These are phyloP conservation scores for Holtermannia corniformis DNA, from an alignment of 768 basidiomycete species.

Conservation along the genomic window DNA sequence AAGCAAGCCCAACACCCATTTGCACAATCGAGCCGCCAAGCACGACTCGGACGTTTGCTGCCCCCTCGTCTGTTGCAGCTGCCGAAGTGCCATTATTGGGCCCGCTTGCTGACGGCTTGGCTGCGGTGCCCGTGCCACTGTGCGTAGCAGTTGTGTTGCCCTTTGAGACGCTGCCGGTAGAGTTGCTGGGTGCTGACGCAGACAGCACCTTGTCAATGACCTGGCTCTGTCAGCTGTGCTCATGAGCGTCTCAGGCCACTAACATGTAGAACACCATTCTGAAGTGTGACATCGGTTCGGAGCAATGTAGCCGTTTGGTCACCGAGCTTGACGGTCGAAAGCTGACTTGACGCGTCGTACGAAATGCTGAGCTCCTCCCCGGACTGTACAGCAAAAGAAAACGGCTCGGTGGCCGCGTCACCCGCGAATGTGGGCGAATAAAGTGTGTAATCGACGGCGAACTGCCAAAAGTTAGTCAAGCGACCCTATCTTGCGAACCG, in stretches of 20 bases:
- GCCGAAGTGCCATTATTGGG: not conserved
- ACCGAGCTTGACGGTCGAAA: constrained; percentile 5
- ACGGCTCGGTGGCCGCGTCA: constrained; percentile 7
- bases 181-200: not conserved
- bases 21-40: not conserved
- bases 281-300: constrained; percentile 21
- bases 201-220: not conserved
- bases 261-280: constrained; percentile 35
- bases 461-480: constrained; percentile 13
- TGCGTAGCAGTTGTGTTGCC: no score
- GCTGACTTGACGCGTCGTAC: constrained; percentile 5
- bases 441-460: constrained; percentile 20
- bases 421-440: constrained; percentile 11
- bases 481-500: not conserved
- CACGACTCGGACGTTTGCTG: not conserved
- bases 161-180: not conserved
- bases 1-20: not conserved
- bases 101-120: not conserved
- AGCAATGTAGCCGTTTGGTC: constrained; percentile 14
- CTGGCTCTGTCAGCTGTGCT: not conserved
- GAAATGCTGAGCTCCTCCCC: constrained; percentile 10
- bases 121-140: not conserved
- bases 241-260: constrained; percentile 7
- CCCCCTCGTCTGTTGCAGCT: not conserved
- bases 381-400: constrained; percentile 11